Conservation (phyloP, 2,329 filamentous ascomycete genomes). For the Penicillium sp. region DNA sequence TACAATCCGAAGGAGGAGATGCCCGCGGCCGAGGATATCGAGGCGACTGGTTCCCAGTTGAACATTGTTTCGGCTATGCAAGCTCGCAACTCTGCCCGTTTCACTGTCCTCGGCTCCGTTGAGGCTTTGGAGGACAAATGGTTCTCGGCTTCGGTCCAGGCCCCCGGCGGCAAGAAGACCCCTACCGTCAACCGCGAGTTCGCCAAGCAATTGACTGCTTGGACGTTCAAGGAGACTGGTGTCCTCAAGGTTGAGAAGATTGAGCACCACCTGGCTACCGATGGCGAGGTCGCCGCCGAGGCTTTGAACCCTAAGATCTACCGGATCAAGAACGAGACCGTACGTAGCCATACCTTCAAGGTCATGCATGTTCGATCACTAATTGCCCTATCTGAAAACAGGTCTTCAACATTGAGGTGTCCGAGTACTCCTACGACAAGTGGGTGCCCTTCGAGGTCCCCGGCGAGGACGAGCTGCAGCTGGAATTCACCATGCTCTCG, state of each 20-base stretch:
- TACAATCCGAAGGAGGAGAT: slow-evolving; percentile 90
- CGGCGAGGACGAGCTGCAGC: slow-evolving; percentile 73
- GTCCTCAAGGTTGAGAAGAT: slow-evolving; percentile 82
- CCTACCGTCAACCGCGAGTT: slow-evolving; percentile 82
- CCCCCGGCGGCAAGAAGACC: slow-evolving; percentile 55
- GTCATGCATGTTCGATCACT: neutral
- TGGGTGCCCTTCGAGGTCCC: slow-evolving; percentile 74
- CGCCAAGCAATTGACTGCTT: slow-evolving; percentile 80
- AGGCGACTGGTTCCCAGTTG: slow-evolving; percentile 81
- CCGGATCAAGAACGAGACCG: slow-evolving; percentile 93
- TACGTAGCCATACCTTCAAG: slow-evolving; percentile 55
- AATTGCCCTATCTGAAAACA: slow-evolving; percentile 44
- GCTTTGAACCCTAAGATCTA: slow-evolving; percentile 80
- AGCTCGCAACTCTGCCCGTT: slow-evolving; percentile 87
- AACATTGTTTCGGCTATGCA: slow-evolving; percentile 83
- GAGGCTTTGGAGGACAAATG: slow-evolving; percentile 88
- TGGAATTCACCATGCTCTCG: slow-evolving; percentile 98
- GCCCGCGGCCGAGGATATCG: slow-evolving; percentile 74
- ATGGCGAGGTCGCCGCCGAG: slow-evolving; percentile 54
- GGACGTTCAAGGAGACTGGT: slow-evolving; percentile 93
- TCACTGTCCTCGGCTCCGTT: slow-evolving; percentile 80
- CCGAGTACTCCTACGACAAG: slow-evolving; percentile 75
- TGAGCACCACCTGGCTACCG: slow-evolving; percentile 67
- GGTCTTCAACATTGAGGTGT: slow-evolving; percentile 86
- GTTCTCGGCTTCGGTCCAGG: slow-evolving; percentile 78